Evolutionary conservation across 2,329 filamentous ascomycete genomes (phyloP), one percentile per base, ranked within the genome.

Genomic region (Paracamarosporium sp.): DNA sequence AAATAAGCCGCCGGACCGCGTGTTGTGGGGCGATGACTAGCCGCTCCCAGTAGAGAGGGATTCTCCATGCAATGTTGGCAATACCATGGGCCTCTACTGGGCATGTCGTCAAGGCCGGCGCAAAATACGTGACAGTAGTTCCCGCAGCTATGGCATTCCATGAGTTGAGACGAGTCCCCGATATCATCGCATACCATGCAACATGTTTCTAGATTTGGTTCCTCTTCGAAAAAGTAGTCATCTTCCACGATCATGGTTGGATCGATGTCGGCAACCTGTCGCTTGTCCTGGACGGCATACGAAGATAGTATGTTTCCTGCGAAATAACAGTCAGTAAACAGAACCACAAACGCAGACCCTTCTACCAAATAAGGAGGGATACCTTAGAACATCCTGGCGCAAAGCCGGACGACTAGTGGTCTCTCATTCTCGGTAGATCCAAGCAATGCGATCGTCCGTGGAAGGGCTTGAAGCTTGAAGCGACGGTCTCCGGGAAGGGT

Each of bases 81-180:
- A 76, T 94, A 97, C 93, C 94, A 99, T 63, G 88, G 82, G 27
- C 90, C 91, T 28, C 73, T 68, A 22, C 84, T 79, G 22, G 93
- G 93, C 55, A 96, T 86, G 52, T 83, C 80, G 59, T 93, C 89
- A 48, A 97, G 84, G 31, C 91, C 93, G 60, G 96, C 87, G 76
- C 95, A 99, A 76, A 96, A 91, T 46, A 93, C 93, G 76, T 99
- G 95, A 69, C 94, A 97, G 41, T 91, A 86, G 31, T 89, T 88
- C 81, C 96, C 90, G 80, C 95, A 99, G 70, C 88, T 89, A 76
- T 97, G 93, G 79, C 95, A 99, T 59, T 96, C 86, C 64, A 98
- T 88, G 51, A 97, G 85, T 17, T 93, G 84, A 63, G 96, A 90
- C 76, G 95, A 90, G 67, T 94, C 87, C 64, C 95, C 92, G 65